Evolutionary conservation across 805 yeast genomes (phyloP).

Genomic region (Hanseniaspora guilliermondii): DNA sequence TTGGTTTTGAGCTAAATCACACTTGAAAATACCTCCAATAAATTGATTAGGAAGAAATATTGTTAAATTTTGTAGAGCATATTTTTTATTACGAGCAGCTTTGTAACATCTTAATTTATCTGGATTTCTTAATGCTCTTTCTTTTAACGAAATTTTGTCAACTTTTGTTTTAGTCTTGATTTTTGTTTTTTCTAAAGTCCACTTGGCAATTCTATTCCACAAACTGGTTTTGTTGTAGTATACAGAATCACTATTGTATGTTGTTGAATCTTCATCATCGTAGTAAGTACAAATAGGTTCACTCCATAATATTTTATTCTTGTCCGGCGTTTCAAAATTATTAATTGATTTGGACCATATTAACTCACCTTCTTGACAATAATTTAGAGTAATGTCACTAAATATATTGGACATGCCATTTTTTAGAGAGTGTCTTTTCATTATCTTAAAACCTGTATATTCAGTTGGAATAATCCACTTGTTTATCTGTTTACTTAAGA

Average conservation of each 20-base stretch:
- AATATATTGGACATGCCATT: slow-evolving; percentile 29
- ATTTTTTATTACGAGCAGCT: slow-evolving; percentile 46
- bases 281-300: slow-evolving; percentile 33
- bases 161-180: not conserved
- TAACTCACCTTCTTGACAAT: slow-evolving; percentile 40
- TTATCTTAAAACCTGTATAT: slow-evolving; percentile 47
- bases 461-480: not conserved
- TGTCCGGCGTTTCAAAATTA: slow-evolving; percentile 23
- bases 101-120: slow-evolving; percentile 37
- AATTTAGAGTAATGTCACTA: slow-evolving; percentile 37
- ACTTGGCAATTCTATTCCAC: not conserved
- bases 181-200: slow-evolving; percentile 2
- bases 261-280: not conserved
- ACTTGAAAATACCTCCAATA: slow-evolving; percentile 53
- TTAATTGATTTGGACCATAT: slow-evolving; percentile 31
- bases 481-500: not conserved
- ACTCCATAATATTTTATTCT: slow-evolving; percentile 39
- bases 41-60: slow-evolving; percentile 44
- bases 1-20: slow-evolving; percentile 29
- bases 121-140: slow-evolving; percentile 16
- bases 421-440: slow-evolving; percentile 36
- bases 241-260: not conserved
- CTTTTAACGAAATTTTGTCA: slow-evolving; percentile 10
- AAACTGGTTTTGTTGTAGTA: not conserved
- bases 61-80: slow-evolving; percentile 34